Conservation (phyloP, 2,329 filamentous ascomycete species). For the Chaetomiaceae sp. region DNA sequence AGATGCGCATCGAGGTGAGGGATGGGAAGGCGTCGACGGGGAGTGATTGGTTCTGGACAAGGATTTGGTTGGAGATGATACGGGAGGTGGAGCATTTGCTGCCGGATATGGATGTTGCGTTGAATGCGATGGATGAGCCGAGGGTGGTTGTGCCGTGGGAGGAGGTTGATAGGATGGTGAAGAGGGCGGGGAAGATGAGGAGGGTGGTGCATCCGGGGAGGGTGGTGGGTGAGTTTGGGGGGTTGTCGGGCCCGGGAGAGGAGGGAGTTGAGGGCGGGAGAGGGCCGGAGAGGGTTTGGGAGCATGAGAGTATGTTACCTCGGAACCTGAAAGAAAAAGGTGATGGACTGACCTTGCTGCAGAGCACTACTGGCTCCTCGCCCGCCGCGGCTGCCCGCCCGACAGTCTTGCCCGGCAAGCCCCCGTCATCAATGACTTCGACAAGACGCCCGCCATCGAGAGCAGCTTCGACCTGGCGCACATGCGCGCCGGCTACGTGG, state of each 20-base stretch:
- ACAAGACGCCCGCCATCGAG: slow-evolving; percentile 41
- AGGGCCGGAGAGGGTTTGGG: slow-evolving; percentile 44
- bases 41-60: slow-evolving; percentile 56
- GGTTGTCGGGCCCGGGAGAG: slow-evolving; percentile 36
- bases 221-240: slow-evolving; percentile 42
- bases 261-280: slow-evolving; percentile 32
- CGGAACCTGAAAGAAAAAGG: neutral
- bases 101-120: slow-evolving; percentile 63
- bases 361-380: slow-evolving; percentile 51
- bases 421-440: slow-evolving; percentile 41
- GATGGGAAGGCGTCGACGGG: slow-evolving; percentile 46
- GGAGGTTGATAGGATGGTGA: slow-evolving; percentile 51
- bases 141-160: slow-evolving; percentile 61
- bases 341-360: neutral
- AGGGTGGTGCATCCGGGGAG: slow-evolving; percentile 41
- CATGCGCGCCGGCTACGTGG: slow-evolving; percentile 53
- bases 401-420: slow-evolving; percentile 55
- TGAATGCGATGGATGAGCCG: slow-evolving; percentile 66
- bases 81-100: slow-evolving; percentile 50
- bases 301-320: slow-evolving; percentile 38
- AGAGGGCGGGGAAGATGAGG: slow-evolving; percentile 46
- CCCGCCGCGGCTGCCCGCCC: slow-evolving; percentile 57
- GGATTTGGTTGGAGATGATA: slow-evolving; percentile 53
- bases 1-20: slow-evolving; percentile 59
- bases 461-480: slow-evolving; percentile 45